These are phyloP conservation scores for Lichtheimia corymbifera DNA, from an alignment of 371 early-diverging fungal genomes.

Conservation along the genomic window DNA sequence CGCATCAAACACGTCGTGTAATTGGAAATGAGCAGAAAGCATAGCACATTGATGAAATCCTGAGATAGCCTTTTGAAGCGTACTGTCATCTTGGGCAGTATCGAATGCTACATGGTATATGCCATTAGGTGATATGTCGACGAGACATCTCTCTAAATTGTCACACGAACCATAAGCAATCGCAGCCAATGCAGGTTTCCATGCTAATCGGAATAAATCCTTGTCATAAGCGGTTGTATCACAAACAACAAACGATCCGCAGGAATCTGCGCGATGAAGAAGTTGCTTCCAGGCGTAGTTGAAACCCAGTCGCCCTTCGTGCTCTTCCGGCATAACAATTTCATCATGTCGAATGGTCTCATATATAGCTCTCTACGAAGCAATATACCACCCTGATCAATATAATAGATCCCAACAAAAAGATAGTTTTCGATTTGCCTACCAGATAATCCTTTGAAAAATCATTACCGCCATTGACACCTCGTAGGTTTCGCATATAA, in stretches of 20 bases:
- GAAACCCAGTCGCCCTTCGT: conserved; percentile 92
- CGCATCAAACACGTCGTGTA: conserved; percentile 78
- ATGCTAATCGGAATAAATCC: conserved; percentile 64
- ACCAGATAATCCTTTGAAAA: conserved; percentile 76
- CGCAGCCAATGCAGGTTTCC: conserved; percentile 66
- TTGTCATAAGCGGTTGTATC: conserved; percentile 61
- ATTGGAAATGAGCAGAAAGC: conserved; percentile 72
- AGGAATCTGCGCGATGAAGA: conserved; percentile 53
- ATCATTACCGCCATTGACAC: conserved; percentile 74
- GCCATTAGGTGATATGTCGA: too few relatives aligned
- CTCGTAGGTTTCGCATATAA: conserved; percentile 80
- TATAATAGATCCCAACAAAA: neutral
- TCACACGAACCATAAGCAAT: conserved; percentile 62
- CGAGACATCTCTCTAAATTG: too few relatives aligned
- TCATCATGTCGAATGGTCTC: conserved; percentile 77
- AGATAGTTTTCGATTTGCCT: neutral
- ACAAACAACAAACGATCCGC: conserved; percentile 52
- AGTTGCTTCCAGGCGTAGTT: conserved; percentile 93
- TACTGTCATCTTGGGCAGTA: conserved; percentile 78
- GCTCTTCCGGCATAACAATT: conserved; percentile 89
- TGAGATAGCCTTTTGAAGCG: conserved; percentile 77
- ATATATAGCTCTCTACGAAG: conserved; percentile 58
- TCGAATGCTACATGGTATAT: conserved; percentile 62
- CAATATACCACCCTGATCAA: neutral
- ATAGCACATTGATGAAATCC: conserved; percentile 82